These are phyloP conservation scores for Eurotiales sp. DNA, from an alignment of 2,329 filamentous ascomycete species.

Conservation along the genomic window DNA sequence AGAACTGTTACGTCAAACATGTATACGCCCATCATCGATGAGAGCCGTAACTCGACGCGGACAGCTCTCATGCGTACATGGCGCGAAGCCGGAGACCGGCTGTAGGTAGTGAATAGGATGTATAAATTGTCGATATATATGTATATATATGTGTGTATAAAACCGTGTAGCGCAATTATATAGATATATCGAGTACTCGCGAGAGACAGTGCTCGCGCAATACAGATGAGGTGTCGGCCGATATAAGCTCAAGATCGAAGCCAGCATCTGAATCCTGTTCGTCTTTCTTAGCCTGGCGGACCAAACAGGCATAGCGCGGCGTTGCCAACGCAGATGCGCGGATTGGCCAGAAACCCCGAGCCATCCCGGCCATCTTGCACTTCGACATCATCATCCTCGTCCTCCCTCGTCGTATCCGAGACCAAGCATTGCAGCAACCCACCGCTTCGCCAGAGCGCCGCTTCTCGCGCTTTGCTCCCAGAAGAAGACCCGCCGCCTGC, in stretches of 20 bases:
- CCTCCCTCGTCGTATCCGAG: slow-evolving; percentile 1
- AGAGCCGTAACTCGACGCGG: slow-evolving; percentile 35
- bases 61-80: slow-evolving; percentile 31
- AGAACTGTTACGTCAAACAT: slow-evolving; percentile 4
- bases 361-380: not conserved
- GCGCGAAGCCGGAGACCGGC: no score
- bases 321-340: not conserved
- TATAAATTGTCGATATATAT: not conserved
- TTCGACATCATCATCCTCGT: no score
- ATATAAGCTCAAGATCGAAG: no score
- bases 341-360: slow-evolving; percentile 5
- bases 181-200: no score
- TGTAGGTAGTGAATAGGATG: no score
- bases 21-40: slow-evolving; percentile 1
- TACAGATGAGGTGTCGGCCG: not conserved
- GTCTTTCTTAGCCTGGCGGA: no score
- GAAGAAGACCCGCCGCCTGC: no score
- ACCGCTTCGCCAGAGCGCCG: not conserved
- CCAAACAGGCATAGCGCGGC: slow-evolving; percentile 6
- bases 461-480: no score
- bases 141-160: slow-evolving; percentile 2
- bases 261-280: no score
- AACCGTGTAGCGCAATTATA: no score
- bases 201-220: not conserved
- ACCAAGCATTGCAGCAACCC: not conserved